A percentile compares a stretch with the other conserved stretches of the same genome.
phyloP scores from a whole-genome alignment of 495 filamentous ascomycete genomes.

The Niebla homalea region DNA sequence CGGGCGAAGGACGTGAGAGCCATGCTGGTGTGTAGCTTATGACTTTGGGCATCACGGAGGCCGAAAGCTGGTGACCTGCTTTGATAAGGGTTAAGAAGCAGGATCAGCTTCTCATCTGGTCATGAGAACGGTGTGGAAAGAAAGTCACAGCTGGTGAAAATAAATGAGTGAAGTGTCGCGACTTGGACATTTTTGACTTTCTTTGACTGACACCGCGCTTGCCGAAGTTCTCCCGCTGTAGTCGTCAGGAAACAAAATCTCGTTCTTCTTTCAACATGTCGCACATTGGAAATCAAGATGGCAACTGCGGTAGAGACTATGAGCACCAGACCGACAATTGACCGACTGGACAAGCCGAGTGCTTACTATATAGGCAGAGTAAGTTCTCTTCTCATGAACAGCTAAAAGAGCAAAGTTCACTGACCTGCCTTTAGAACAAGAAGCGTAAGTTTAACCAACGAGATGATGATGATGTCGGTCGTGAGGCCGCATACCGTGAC shows the following conservation, averaged over 20 bases:
- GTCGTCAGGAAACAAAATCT: background rate
- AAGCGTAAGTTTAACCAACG: conserved; percentile 44
- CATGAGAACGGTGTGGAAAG: background rate
- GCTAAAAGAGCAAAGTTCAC: background rate
- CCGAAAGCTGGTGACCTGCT: background rate
- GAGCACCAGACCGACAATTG: conserved; percentile 47
- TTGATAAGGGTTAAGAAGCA: background rate
- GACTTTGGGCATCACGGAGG: conserved; percentile 57
- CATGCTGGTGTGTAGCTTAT: conserved; percentile 70
- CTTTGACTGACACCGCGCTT: background rate
- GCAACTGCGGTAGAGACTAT: conserved; percentile 20
- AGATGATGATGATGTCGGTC: conserved; percentile 44
- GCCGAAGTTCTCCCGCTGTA: background rate
- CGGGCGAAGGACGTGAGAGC: conserved; percentile 63
- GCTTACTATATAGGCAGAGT: conserved; percentile 76
- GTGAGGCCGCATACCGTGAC: conserved; percentile 23
- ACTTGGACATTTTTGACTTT: background rate
- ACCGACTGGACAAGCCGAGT: conserved; percentile 77
- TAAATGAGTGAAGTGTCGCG: background rate
- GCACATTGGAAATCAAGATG: conserved; percentile 8
- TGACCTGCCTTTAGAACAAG: conserved; percentile 43
- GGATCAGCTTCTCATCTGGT: background rate
- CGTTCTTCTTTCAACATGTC: background rate
- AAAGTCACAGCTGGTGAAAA: background rate
- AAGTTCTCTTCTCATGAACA: conserved; percentile 13